Percentiles rank a stretch among this genome's conserved stretches.
phyloP scores from a whole-genome alignment of 768 basidiomycete species.

The Leucosporidium creatinivorum region DNA sequence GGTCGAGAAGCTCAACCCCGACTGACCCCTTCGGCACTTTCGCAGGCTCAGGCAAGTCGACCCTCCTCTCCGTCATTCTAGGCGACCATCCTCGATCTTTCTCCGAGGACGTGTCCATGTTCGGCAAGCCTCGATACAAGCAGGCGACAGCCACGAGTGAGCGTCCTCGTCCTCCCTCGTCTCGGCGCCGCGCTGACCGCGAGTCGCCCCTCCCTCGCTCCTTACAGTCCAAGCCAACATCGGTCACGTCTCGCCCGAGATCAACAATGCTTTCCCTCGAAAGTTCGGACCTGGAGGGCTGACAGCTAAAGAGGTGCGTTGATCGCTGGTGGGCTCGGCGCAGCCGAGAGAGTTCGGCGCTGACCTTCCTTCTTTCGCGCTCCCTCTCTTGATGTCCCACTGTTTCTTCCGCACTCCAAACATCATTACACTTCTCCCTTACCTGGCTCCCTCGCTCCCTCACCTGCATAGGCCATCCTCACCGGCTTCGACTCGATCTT shows the following conservation, averaged over 20 bases:
- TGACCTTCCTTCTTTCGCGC: not conserved
- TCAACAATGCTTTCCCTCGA: constrained; percentile 78
- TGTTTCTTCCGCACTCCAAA: no score
- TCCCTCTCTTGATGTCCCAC: not conserved
- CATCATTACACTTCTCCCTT: constrained; percentile 20
- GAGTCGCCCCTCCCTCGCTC: not conserved
- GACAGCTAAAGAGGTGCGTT: constrained; percentile 48
- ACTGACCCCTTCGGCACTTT: not conserved
- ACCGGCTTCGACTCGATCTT: constrained; percentile 85
- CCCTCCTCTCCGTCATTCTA: constrained; percentile 76
- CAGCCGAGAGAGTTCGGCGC: no score
- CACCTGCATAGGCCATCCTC: constrained; percentile 56
- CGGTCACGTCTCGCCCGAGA: constrained; percentile 79
- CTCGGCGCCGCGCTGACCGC: not conserved
- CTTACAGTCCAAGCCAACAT: constrained; percentile 56
- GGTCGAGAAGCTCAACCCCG: no score
- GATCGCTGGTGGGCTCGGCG: no score
- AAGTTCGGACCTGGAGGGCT: constrained; percentile 25
- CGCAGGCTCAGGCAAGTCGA: constrained; percentile 87
- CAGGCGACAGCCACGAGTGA: constrained; percentile 55
- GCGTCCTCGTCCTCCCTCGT: not conserved
- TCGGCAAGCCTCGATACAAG: constrained; percentile 55
- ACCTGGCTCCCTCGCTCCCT: constrained; percentile 53
- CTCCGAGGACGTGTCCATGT: constrained; percentile 60
- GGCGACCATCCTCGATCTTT: constrained; percentile 96